These are phyloP conservation scores for Margaritispora aquatica DNA, from an alignment of 495 filamentous ascomycete genomes.

Conservation along the genomic window DNA sequence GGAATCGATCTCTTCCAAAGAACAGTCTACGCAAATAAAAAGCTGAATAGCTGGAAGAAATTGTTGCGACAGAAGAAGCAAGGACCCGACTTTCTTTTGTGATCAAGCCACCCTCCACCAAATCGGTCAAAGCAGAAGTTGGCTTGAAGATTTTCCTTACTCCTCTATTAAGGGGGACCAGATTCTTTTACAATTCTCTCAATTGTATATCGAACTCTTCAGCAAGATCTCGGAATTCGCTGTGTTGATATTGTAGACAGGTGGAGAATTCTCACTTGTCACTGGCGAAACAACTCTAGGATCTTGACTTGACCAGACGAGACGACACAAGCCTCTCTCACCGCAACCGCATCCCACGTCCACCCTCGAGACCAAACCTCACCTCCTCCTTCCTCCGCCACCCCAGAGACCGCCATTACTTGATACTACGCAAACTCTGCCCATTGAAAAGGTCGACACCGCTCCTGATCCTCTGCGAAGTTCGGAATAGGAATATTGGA, in stretches of 20 bases:
- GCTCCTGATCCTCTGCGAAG: not conserved
- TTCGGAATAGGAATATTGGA: too few species aligned
- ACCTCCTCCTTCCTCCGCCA: not conserved
- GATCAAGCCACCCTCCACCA: not conserved
- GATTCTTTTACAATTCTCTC: not conserved
- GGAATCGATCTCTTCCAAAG: too few species aligned
- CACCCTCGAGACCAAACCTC: constrained; percentile 4
- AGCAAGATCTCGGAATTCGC: not conserved
- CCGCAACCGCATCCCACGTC: constrained; percentile 13
- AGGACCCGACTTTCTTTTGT: not conserved
- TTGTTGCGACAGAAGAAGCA: constrained; percentile 3
- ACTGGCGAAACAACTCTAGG: not conserved
- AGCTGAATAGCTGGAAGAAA: not conserved
- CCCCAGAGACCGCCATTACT: not conserved
- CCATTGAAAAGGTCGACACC: not conserved
- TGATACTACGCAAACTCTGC: not conserved
- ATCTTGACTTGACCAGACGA: not conserved
- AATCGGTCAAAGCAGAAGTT: not conserved
- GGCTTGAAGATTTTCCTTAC: too few species aligned
- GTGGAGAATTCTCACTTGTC: not conserved
- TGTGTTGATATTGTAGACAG: too few species aligned
- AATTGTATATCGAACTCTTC: not conserved
- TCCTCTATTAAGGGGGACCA: not conserved
- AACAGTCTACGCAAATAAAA: not conserved
- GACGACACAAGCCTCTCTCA: not conserved